Evolutionary conservation across 208 protist species (phyloP), one percentile per base, ranked within the genome.

Genomic region (Trypanosomatidae sp.): DNA sequence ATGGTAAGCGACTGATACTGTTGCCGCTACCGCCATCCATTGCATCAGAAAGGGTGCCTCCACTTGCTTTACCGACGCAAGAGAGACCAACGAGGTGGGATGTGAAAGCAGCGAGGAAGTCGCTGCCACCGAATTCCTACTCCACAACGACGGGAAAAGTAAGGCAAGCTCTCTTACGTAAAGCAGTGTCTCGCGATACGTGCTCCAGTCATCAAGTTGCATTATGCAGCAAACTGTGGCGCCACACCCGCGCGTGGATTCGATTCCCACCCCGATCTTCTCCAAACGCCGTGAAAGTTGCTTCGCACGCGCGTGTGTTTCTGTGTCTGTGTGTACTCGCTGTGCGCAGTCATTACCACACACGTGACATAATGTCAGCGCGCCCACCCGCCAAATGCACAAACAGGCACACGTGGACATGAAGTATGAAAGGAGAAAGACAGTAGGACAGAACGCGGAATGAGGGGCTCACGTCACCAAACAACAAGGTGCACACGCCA

Each of bases 141-240:
- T 28, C 41, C 36, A 50, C 68, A 17, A 25, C 66, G 47, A 52
- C 33, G 41, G 66, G 50, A 71, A 30, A 46, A 71, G 66, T 30
- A 36, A 22, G 9, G 55, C 68, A 10, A 60, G 55, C 43, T 72
- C 55, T 28, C 22, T 46, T 44, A 44, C 68, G 53, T 72, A 62
- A 41, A 43, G 53, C 39, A 72, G 41, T 44, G 68, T 72, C 55
- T 72, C 55, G 30, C 68, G 68, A 62, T 72, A 72, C 22, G 68
- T 25, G 28, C 41, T 8, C 50, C 68, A 72, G 46, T 43, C 68
- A 43, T 44, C 17, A 33, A 39, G 49, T 33, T 58, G 66, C 66
- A 69, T 69, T 17, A 25, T 7, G 28, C 64, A 68, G 44, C 49
- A 41, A 69, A 64, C 28, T 22, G 30, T 39, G 28, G 12, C 44